phyloP scores from a whole-genome alignment of 2,329 filamentous ascomycete species.

The Fusarium abutilonis region DNA sequence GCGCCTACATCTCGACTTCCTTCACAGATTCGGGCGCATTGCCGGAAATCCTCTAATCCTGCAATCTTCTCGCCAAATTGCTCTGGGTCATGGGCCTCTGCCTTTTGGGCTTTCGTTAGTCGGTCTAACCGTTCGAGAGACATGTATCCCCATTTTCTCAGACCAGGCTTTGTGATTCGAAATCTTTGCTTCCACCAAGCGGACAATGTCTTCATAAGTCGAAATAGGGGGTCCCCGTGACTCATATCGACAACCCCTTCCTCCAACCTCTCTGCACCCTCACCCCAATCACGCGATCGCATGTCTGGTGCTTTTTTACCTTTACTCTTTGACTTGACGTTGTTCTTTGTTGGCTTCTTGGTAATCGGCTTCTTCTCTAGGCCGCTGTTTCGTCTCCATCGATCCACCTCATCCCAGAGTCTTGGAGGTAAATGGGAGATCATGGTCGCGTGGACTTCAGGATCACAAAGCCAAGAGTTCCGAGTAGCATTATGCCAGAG shows the following conservation, averaged over 20 bases:
- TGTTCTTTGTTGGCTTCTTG: slow-evolving; percentile 40
- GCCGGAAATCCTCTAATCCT: slow-evolving; percentile 73
- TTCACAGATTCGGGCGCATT: slow-evolving; percentile 72
- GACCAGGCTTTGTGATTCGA: slow-evolving; percentile 76
- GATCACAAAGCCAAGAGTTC: slow-evolving; percentile 85
- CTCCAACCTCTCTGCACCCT: slow-evolving; percentile 74
- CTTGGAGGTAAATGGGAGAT: slow-evolving; percentile 75
- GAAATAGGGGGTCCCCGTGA: slow-evolving; percentile 81
- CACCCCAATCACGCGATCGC: slow-evolving; percentile 71
- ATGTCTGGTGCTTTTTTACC: slow-evolving; percentile 52
- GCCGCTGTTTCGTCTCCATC: slow-evolving; percentile 76
- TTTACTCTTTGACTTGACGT: slow-evolving; percentile 52
- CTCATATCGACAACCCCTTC: slow-evolving; percentile 79
- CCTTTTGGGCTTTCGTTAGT: slow-evolving; percentile 75
- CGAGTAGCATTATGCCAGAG: slow-evolving; percentile 90
- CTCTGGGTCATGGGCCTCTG: slow-evolving; percentile 68
- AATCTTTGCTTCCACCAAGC: slow-evolving; percentile 92
- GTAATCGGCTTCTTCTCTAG: slow-evolving; percentile 57
- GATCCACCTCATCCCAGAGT: slow-evolving; percentile 77
- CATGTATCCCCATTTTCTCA: slow-evolving; percentile 93
- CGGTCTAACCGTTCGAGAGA: slow-evolving; percentile 77
- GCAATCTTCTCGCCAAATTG: slow-evolving; percentile 80
- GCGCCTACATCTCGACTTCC: slow-evolving; percentile 90
- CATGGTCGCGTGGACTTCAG: slow-evolving; percentile 77
- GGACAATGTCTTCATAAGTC: slow-evolving; percentile 78